Conservation (phyloP, 345 rosid genomes). For the Physaria fendleri region DNA sequence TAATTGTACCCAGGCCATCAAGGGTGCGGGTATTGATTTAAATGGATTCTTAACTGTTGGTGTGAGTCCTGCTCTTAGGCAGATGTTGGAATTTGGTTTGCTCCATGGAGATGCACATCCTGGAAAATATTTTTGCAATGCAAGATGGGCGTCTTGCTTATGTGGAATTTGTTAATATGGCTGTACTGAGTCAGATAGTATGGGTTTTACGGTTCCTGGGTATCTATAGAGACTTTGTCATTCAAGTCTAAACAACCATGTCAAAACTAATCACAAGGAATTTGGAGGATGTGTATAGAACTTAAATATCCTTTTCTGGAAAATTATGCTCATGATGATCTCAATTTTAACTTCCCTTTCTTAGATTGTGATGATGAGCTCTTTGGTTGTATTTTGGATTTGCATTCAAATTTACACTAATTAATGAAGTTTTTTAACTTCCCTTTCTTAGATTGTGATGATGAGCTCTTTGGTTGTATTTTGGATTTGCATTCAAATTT, state of each 20-base stretch:
- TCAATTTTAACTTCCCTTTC: too few species aligned
- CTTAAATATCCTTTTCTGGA: too few species aligned
- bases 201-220: conserved; percentile 3
- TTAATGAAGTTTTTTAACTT: too few species aligned
- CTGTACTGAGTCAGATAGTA: conserved; percentile 90
- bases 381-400: too few species aligned
- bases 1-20: conserved; percentile 59
- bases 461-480: too few species aligned
- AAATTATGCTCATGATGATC: too few species aligned
- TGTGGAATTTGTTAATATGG: conserved; percentile 98
- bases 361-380: too few species aligned
- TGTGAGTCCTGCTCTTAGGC: conserved; percentile 94
- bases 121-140: conserved; percentile 97
- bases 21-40: conserved; percentile 80
- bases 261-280: too few species aligned
- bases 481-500: too few species aligned
- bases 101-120: conserved; percentile 99
- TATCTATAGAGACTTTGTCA: background rate
- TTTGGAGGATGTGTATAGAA: too few species aligned
- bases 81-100: conserved; percentile 86
- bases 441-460: too few species aligned
- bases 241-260: conserved; percentile 4
- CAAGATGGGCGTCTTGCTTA: conserved; percentile 95
- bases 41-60: conserved; percentile 91
- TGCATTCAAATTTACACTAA: too few species aligned